phyloP scores from a whole-genome alignment of 2,329 filamentous ascomycete genomes.

The Trichoderma hamatum region DNA sequence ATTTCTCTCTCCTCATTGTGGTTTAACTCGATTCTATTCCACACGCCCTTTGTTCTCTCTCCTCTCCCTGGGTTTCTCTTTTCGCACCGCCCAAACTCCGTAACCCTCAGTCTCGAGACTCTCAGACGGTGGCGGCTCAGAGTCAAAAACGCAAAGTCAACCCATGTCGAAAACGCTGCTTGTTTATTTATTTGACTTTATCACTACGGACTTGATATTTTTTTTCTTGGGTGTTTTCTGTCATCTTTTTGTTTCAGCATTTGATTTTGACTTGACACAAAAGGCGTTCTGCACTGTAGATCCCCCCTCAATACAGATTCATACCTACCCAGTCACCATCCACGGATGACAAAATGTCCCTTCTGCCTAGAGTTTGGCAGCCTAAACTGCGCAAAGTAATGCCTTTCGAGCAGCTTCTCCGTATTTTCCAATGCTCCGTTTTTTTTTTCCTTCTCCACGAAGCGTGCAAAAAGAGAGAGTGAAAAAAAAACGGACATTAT shows the following conservation, averaged over 20 bases:
- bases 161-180: not conserved
- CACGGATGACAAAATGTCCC: not conserved
- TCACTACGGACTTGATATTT: not conserved
- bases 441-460: not conserved
- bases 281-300: conserved; percentile 19
- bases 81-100: not conserved
- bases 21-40: not conserved
- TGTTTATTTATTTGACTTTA: not conserved
- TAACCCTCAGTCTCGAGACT: not conserved
- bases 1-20: not conserved
- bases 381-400: conserved; percentile 8
- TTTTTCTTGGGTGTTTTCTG: not conserved
- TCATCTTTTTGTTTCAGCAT: not conserved
- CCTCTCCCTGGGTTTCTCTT: too few species aligned
- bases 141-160: not conserved
- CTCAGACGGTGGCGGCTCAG: not conserved
- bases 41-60: not conserved
- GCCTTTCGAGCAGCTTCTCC: not conserved
- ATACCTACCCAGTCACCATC: too few species aligned
- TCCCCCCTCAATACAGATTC: not conserved
- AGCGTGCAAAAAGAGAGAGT: not conserved
- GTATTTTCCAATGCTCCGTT: not conserved
- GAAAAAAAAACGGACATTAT: not conserved
- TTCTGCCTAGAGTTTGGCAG: not conserved
- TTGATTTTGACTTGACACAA: not conserved